These are phyloP conservation scores for Botrytis porri DNA, from an alignment of 2,329 filamentous ascomycete species.

Conservation along the genomic window DNA sequence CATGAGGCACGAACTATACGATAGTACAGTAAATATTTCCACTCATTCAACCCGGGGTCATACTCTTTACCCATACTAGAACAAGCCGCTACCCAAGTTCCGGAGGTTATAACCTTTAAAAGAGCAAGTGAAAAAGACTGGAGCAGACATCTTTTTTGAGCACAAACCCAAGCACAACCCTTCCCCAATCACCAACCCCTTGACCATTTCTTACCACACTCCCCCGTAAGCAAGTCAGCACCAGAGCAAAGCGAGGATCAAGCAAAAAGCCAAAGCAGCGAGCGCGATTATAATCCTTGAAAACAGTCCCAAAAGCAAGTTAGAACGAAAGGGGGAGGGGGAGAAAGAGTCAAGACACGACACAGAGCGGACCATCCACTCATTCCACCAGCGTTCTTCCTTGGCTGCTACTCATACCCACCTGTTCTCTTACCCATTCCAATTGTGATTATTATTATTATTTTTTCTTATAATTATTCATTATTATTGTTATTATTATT, in stretches of 20 bases:
- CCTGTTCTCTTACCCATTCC: not conserved
- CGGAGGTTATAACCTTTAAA: not conserved
- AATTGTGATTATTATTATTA: not conserved
- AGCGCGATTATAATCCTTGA: not conserved
- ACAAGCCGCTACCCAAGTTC: not conserved
- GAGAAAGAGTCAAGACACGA: not conserved
- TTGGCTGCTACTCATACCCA: not conserved
- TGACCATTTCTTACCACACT: constrained; percentile 16
- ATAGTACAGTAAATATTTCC: not conserved
- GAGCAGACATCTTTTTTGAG: constrained; percentile 7
- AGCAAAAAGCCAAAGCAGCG: constrained; percentile 10
- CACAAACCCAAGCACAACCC: constrained; percentile 9
- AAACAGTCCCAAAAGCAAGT: constrained; percentile 2
- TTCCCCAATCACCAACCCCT: not conserved
- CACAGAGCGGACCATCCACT: not conserved
- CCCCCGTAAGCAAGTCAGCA: not conserved
- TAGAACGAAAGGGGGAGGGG: not conserved
- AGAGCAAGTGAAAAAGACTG: constrained; percentile 11
- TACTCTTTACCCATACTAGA: not conserved
- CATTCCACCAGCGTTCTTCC: constrained; percentile 8
- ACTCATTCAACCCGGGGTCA: not conserved
- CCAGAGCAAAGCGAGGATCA: constrained; percentile 6
- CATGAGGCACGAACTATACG: not conserved
- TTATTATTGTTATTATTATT: not conserved
- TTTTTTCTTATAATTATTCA: not conserved